Evolutionary conservation across 1,284 basidiomycete species (phyloP).

Genomic region (Cerioporus squamosus): DNA sequence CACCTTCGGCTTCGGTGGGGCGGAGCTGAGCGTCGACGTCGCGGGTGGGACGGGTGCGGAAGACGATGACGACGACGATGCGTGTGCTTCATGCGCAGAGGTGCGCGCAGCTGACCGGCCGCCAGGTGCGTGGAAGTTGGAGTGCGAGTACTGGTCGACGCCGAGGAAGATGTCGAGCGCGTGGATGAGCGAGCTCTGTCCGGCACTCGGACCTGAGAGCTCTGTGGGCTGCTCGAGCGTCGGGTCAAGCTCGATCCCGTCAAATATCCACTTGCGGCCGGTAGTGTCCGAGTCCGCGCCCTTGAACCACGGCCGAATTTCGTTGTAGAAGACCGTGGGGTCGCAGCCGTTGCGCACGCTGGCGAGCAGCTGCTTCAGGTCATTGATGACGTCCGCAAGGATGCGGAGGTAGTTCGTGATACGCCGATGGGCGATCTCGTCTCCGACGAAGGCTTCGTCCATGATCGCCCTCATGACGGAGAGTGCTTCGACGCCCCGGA

Average conservation of each 20-base stretch:
- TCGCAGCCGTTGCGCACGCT: slow-evolving; percentile 76
- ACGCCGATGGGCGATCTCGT: slow-evolving; percentile 74
- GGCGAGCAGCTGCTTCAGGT: slow-evolving; percentile 64
- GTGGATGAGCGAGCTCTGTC: slow-evolving; percentile 89
- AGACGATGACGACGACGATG: no score
- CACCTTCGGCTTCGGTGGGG: slow-evolving; percentile 29
- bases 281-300: slow-evolving; percentile 75
- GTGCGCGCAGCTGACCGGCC: slow-evolving; percentile 11
- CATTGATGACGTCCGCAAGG: slow-evolving; percentile 71
- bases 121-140: slow-evolving; percentile 23
- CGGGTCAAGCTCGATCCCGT: slow-evolving; percentile 68
- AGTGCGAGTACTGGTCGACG: slow-evolving; percentile 66
- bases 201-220: slow-evolving; percentile 89
- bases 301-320: slow-evolving; percentile 91
- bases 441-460: slow-evolving; percentile 92
- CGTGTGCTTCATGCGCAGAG: slow-evolving; percentile 22
- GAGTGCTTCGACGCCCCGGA: slow-evolving; percentile 86
- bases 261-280: slow-evolving; percentile 77
- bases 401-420: slow-evolving; percentile 75
- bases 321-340: slow-evolving; percentile 83
- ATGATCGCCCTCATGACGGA: slow-evolving; percentile 87
- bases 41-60: background rate
- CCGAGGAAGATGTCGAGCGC: slow-evolving; percentile 91
- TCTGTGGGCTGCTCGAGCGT: slow-evolving; percentile 56
- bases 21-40: slow-evolving; percentile 21